These are phyloP conservation scores for Candolleomyces efflorescens DNA, from an alignment of 768 basidiomycete species.

Conservation along the genomic window DNA sequence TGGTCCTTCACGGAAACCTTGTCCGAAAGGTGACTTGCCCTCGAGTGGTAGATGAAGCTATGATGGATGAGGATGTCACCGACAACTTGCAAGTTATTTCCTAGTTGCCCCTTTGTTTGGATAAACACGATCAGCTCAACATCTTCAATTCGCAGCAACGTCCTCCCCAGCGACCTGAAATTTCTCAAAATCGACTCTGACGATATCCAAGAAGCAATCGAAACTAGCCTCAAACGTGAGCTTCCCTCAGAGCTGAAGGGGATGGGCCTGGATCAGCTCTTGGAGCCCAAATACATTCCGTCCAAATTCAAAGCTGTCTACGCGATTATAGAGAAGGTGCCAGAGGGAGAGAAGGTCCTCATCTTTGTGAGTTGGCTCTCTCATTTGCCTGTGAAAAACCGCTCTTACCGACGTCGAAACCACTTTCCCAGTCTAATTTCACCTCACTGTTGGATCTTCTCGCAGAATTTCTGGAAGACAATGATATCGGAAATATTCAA, in stretches of 20 bases:
- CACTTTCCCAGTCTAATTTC: slow-evolving; percentile 2
- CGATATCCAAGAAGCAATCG: neutral
- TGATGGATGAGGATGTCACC: no score
- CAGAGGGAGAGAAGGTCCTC: slow-evolving; percentile 1
- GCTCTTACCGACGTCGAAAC: neutral
- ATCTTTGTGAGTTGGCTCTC: slow-evolving; percentile 2
- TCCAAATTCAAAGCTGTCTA: slow-evolving; percentile 1
- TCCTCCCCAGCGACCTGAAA: no score
- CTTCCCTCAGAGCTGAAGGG: neutral
- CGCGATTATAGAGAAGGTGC: neutral
- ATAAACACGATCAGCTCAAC: no score
- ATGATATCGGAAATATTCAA: neutral
- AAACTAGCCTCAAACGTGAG: neutral
- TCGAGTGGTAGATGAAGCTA: no score
- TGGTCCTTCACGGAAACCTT: no score
- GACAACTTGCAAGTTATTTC: no score
- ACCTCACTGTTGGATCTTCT: neutral
- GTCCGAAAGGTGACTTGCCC: no score
- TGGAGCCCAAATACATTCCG: neutral
- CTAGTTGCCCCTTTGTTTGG: no score
- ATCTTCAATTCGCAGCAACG: no score
- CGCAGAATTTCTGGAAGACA: neutral
- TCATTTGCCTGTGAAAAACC: neutral
- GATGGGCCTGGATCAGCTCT: neutral
- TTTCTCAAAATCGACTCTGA: neutral